Base-by-base conservation (phyloP, 352 stramenopile species). In the Aphanomyces astaci region DNA sequence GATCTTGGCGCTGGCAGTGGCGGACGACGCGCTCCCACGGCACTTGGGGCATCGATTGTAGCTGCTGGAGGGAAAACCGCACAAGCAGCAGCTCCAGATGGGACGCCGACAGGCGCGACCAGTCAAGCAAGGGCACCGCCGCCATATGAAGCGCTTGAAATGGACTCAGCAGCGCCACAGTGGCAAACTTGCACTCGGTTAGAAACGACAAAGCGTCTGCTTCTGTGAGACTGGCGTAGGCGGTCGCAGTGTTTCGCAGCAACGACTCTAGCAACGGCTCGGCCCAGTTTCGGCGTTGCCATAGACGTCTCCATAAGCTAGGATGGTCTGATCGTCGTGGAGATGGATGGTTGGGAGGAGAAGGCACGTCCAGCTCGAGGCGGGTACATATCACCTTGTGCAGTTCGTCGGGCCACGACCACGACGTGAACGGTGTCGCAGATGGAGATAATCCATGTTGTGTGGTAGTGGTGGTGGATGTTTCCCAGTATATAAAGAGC, bases 401-500 rank as follows among this genome's bases (percentile, higher is more conserved):
- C n/a, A n/a, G n/a, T n/a, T n/a, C n/a, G n/a, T n/a, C n/a, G n/a
- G n/a, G n/a, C n/a, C n/a, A n/a, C n/a, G n/a, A n/a, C 36, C 36
- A 43, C 15, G 36, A 43, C 36, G 36, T 43, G 7, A 15, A 43
- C 36, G 36, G 7, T 43, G 36, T 7, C 7, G 36, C 36, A 43
- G 7, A 15, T 15, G 36, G 15, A 7, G 36, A 43, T 15, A 43
- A n/a, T n/a, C n/a, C n/a, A n/a, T n/a, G n/a, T n/a, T n/a, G n/a
- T n/a, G n/a, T n/a, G n/a, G n/a, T n/a, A 49, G 17, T 49, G 40
- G 3, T 59, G 7, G 28, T 67, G 43, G 13, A n/a, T 36, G 1
- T 31, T 32, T 59, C 39, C 46, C 51, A 68, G 32, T 62, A 19
- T 11, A 31, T 19, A 40, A 68, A n/a, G 10, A 68, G 25, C 22